A percentile compares a stretch with the other conserved stretches of the same genome.
These are phyloP conservation scores for Sporothrix schenckii DNA, from an alignment of 2,329 filamentous ascomycete genomes.

Conservation along the genomic window DNA sequence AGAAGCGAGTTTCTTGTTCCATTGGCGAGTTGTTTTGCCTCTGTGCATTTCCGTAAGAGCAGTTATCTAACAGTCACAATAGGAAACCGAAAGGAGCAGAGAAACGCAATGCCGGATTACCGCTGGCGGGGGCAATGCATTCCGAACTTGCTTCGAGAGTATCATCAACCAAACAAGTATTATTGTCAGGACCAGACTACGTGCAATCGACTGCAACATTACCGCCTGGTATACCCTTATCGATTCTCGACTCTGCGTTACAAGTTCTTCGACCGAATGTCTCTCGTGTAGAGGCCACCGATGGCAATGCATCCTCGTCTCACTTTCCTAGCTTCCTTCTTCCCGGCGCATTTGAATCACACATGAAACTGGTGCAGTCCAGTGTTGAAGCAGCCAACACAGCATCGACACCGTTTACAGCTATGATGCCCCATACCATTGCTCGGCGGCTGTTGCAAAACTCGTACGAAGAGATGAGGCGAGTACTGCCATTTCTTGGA, in stretches of 20 bases:
- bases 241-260: neutral
- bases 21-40: no score
- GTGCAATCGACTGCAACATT: no score
- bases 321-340: neutral
- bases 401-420: neutral
- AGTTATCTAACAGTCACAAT: neutral
- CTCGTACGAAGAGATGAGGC: neutral
- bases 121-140: neutral
- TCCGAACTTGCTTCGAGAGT: neutral
- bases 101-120: neutral
- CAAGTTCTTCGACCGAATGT: neutral
- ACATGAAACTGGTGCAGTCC: conserved; percentile 4
- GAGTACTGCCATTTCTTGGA: neutral
- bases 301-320: neutral
- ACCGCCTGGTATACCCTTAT: neutral
- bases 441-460: neutral
- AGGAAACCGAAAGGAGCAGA: neutral
- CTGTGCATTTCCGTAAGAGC: no score
- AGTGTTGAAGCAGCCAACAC: neutral
- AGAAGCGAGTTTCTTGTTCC: neutral
- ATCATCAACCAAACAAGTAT: neutral
- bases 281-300: neutral
- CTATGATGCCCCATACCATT: neutral
- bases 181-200: neutral
- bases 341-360: neutral